Evolutionary conservation across 2,329 filamentous ascomycete genomes (phyloP).

Genomic region (Penicillium decumbens): DNA sequence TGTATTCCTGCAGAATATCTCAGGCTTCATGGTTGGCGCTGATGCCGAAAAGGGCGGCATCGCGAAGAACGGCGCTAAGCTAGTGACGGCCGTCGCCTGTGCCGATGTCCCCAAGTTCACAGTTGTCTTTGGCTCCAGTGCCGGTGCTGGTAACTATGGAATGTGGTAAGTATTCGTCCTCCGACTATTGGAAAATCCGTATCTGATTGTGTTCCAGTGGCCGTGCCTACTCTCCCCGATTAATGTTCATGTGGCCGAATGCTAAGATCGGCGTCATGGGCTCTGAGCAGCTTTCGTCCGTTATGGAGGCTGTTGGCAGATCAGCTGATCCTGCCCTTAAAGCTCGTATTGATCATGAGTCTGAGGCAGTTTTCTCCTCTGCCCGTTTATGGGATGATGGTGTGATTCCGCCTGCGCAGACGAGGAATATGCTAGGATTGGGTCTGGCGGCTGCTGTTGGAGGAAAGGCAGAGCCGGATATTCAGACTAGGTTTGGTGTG

Average conservation of each 20-base stretch:
- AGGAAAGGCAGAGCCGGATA: conserved; percentile 57
- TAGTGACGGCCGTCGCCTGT: conserved; percentile 91
- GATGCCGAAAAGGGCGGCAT: conserved; percentile 93
- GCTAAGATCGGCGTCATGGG: conserved; percentile 97
- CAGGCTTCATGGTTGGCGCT: conserved; percentile 94
- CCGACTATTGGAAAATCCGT: background rate
- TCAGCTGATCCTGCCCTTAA: conserved; percentile 74
- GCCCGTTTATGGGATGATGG: conserved; percentile 90
- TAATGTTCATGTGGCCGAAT: conserved; percentile 97
- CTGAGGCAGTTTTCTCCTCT: conserved; percentile 80
- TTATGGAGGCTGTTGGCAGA: conserved; percentile 93
- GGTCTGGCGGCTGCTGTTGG: conserved; percentile 68
- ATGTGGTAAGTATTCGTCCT: conserved; percentile 63
- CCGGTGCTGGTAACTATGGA: conserved; percentile 94
- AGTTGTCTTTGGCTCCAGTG: conserved; percentile 87
- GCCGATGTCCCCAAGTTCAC: conserved; percentile 96
- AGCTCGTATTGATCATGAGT: conserved; percentile 82
- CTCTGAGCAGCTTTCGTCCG: conserved; percentile 78
- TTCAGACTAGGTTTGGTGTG: conserved; percentile 67
- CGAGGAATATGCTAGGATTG: conserved; percentile 65
- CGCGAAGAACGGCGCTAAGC: conserved; percentile 94
- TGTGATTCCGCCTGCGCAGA: conserved; percentile 72
- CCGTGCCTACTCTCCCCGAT: conserved; percentile 81
- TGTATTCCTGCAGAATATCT: conserved; percentile 93
- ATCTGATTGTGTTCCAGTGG: conserved; percentile 52